A percentile compares a stretch with the other conserved stretches of the same genome.
Conservation (phyloP, 768 basidiomycete species). For the Rhizopogon rudus region DNA sequence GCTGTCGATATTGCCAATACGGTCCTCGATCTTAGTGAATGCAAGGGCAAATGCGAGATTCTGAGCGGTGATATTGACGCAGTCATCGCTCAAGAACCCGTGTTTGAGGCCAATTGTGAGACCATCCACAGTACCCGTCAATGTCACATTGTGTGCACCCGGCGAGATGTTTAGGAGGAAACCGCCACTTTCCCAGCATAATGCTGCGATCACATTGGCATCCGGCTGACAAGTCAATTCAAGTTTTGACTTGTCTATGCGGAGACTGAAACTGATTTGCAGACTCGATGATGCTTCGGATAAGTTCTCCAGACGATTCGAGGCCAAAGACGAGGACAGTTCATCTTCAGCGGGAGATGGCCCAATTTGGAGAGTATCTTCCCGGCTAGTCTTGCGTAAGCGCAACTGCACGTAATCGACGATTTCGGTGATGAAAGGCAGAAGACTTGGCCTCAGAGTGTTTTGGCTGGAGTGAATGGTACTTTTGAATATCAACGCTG, state of each 20-base stretch:
- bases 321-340: conserved; percentile 11
- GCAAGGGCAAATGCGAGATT: conserved; percentile 77
- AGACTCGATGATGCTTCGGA: conserved; percentile 39
- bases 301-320: conserved; percentile 10
- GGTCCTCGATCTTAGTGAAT: conserved; percentile 49
- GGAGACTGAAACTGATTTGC: conserved; percentile 80
- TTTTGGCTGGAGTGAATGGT: conserved; percentile 91
- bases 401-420: conserved; percentile 65
- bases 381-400: conserved; percentile 47
- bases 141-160: conserved; percentile 61
- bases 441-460: conserved; percentile 69
- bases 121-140: conserved; percentile 79
- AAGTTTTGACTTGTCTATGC: conserved; percentile 86
- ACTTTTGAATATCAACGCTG: conserved; percentile 73
- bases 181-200: conserved; percentile 94
- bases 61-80: conserved; percentile 72
- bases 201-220: conserved; percentile 84
- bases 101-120: conserved; percentile 80
- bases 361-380: conserved; percentile 10
- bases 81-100: conserved; percentile 80
- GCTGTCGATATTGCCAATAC: conserved; percentile 32
- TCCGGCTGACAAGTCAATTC: conserved; percentile 87
- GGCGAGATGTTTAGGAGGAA: conserved; percentile 79
- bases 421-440: conserved; percentile 82
- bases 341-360: conserved; percentile 10